Percentiles rank a stretch among this genome's conserved stretches.
phyloP scores from a whole-genome alignment of 352 stramenopile species.

The Globisporangium barbulae region DNA sequence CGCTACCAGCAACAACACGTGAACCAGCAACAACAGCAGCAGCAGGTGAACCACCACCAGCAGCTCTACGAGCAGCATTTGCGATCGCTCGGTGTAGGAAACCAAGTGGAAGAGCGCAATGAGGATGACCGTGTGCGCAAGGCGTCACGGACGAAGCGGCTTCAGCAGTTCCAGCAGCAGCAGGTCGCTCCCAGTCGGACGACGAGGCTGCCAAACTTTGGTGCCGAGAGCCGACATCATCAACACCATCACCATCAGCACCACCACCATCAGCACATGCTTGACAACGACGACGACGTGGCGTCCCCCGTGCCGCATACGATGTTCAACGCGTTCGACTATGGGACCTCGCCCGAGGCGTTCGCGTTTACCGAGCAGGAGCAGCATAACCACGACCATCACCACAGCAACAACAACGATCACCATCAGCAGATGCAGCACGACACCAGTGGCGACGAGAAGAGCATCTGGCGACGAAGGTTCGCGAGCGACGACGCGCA shows the following conservation, averaged over 20 bases:
- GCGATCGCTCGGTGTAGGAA: slow-evolving; percentile 18
- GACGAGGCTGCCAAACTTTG: slow-evolving; percentile 12
- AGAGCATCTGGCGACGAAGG: slow-evolving; percentile 38
- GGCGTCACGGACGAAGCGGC: slow-evolving; percentile 27
- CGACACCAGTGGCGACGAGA: slow-evolving; percentile 1
- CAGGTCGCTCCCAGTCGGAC: not conserved
- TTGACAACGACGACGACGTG: slow-evolving; percentile 15
- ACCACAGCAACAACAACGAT: not conserved
- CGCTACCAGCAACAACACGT: slow-evolving; percentile 19
- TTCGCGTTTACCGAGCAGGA: slow-evolving; percentile 21
- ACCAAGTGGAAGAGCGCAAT: slow-evolving; percentile 10
- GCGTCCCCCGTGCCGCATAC: slow-evolving; percentile 19
- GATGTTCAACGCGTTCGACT: slow-evolving; percentile 51
- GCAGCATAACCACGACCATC: slow-evolving; percentile 6
- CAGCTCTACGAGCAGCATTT: slow-evolving; percentile 7
- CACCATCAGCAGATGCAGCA: slow-evolving; percentile 8
- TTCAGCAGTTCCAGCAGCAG: slow-evolving; percentile 21
- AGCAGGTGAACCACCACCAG: slow-evolving; percentile 14
- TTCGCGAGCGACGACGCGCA: slow-evolving; percentile 14
- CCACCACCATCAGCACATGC: slow-evolving; percentile 21
- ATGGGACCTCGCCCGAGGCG: slow-evolving; percentile 33
- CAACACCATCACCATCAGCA: slow-evolving; percentile 18
- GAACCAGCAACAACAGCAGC: slow-evolving; percentile 12
- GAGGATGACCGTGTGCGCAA: slow-evolving; percentile 38
- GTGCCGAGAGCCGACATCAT: not conserved